Evolutionary conservation across 1,284 basidiomycete species (phyloP).

Genomic region (Malassezia japonica): DNA sequence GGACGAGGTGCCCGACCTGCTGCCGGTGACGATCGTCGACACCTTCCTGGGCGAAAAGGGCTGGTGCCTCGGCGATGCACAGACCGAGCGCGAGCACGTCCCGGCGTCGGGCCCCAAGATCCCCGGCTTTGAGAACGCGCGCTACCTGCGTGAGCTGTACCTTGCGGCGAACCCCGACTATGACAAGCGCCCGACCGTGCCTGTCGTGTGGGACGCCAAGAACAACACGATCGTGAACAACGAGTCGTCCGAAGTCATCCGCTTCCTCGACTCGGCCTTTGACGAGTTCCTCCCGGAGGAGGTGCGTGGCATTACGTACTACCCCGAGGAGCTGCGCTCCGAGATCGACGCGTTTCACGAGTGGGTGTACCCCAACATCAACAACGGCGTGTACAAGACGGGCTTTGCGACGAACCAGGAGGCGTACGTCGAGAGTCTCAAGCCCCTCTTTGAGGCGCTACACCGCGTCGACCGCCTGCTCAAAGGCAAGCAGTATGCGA

Average conservation of each 20-base stretch:
- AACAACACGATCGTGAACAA: conserved; percentile 78
- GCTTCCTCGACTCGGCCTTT: conserved; percentile 64
- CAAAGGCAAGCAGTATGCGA: conserved; percentile 67
- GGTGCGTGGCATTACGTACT: conserved; percentile 49
- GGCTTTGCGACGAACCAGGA: conserved; percentile 76
- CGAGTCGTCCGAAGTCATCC: conserved; percentile 57
- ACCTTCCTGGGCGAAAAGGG: conserved; percentile 72
- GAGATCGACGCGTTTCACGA: conserved; percentile 80
- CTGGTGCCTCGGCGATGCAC: conserved; percentile 67
- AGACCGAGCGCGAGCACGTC: conserved; percentile 24
- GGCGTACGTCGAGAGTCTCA: conserved; percentile 71
- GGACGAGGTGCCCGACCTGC: conserved; percentile 67
- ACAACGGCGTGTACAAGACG: conserved; percentile 63
- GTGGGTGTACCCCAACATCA: conserved; percentile 58
- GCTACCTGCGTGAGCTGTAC: conserved; percentile 78
- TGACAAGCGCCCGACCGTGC: conserved; percentile 50
- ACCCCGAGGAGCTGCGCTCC: conserved; percentile 59
- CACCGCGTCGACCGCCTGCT: conserved; percentile 73
- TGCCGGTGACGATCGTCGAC: conserved; percentile 56
- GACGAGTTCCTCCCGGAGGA: conserved; percentile 38
- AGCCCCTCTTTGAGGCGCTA: conserved; percentile 60
- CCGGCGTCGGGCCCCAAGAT: conserved; percentile 34
- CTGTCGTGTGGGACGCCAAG: conserved; percentile 93
- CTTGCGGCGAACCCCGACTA: conserved; percentile 59
- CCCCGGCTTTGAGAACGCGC: conserved; percentile 49